Conservation (phyloP, 2,329 filamentous ascomycete species). For the Ophiocordyceps camponoti-rufipedis region DNA sequence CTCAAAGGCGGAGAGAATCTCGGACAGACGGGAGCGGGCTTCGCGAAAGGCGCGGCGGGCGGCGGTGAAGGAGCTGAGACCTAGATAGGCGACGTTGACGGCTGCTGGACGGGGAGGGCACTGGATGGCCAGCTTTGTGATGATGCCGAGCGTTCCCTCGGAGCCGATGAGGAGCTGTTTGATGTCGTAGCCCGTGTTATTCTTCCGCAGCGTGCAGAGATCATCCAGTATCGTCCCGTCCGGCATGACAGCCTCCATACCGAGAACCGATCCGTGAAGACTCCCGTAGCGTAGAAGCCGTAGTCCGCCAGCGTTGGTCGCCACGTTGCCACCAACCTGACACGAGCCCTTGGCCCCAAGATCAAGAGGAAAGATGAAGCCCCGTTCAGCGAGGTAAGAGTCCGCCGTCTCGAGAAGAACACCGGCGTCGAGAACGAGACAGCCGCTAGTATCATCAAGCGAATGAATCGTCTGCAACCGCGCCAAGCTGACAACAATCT, state of each 20-base stretch:
- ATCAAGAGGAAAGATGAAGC: slow-evolving; percentile 87
- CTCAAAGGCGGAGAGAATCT: slow-evolving; percentile 95
- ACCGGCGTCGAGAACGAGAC: slow-evolving; percentile 78
- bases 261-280: slow-evolving; percentile 81
- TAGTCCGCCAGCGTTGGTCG: slow-evolving; percentile 87
- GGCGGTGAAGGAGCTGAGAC: slow-evolving; percentile 76
- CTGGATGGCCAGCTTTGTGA: slow-evolving; percentile 77
- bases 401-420: slow-evolving; percentile 82
- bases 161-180: slow-evolving; percentile 94
- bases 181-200: slow-evolving; percentile 96
- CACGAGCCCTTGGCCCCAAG: slow-evolving; percentile 96
- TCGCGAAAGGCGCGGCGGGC: slow-evolving; percentile 72
- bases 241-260: slow-evolving; percentile 81
- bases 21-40: slow-evolving; percentile 76
- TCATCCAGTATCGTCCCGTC: slow-evolving; percentile 88
- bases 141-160: slow-evolving; percentile 87
- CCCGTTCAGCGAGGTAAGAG: slow-evolving; percentile 62
- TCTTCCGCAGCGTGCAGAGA: slow-evolving; percentile 76
- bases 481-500: slow-evolving; percentile 82
- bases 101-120: slow-evolving; percentile 78
- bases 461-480: slow-evolving; percentile 83
- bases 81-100: slow-evolving; percentile 89
- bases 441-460: slow-evolving; percentile 85
- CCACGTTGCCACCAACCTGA: slow-evolving; percentile 88
- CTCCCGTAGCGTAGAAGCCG: slow-evolving; percentile 83